Base-by-base conservation (phyloP, 2,329 filamentous ascomycete species). In the Pseudogymnoascus sp. region DNA sequence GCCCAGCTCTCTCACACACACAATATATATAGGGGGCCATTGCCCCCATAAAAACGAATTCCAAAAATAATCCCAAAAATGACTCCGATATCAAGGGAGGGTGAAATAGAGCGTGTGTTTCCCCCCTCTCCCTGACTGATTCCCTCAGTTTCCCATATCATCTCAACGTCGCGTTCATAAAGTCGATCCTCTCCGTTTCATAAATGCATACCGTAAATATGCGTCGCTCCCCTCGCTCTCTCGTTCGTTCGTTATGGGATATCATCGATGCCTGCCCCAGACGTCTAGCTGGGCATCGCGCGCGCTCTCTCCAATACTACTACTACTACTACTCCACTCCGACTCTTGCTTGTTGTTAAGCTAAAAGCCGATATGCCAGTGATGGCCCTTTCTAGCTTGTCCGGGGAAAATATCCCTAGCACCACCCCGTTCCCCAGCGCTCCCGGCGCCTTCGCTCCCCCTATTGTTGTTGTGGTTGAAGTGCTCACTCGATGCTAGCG, bases 401-500 rank as follows among this genome's bases (percentile, higher is more conserved):
- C 59, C 59, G 40, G 56, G 37, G 16, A 23, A 25, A 37, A 25
- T 16, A 60, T 21, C 8, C 56, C 31, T 21, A 21, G 33, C 38
- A 37, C 38, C 56, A 21, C 23, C 18, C 18, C n/a, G 5, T 1
- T 14, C 35, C 28, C 59, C 28, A 60, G 59, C 25, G 62, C 40
- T 63, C 35, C 31, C 35, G 35, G 38, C 47, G 47, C 47, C 47
- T 23, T 56, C 47, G 8, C n/a, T 18, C 25, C 18, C 5, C 44
- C 23, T 33, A 2, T 33, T 4, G 25, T 25, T 47, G 21, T 33
- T 25, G 21, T 33, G 18, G n/a, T 33, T 33, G 25, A 33, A 53
- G 25, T 12, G 47, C 59, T n/a, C 10, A 60, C 59, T 71, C 71
- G 25, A 71, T 67, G 72, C 84, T 79, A 67, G 87, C 79, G 76